A percentile compares a stretch with the other conserved stretches of the same genome.
These are phyloP conservation scores for Solanum tarapatanum DNA, from an alignment of 257 asterid species.

Conservation along the genomic window DNA sequence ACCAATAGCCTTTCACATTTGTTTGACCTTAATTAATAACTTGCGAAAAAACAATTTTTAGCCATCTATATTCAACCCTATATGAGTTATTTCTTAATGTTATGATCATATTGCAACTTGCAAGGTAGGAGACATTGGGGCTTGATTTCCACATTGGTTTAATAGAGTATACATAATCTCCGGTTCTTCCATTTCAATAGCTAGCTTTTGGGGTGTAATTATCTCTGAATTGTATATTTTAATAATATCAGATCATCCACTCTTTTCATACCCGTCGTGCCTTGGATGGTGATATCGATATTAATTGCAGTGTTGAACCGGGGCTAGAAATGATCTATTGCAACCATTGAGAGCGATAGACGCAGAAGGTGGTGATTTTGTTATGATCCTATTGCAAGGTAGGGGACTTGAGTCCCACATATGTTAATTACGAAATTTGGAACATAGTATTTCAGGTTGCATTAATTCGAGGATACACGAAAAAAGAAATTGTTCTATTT, in stretches of 20 bases:
- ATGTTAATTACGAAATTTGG: not conserved
- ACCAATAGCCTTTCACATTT: not conserved
- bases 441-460: not conserved
- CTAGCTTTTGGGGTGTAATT: not conserved
- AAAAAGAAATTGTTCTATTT: not conserved
- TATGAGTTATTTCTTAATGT: not conserved
- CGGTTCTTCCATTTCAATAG: not conserved
- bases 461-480: too few species aligned
- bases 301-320: not conserved
- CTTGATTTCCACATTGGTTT: not conserved
- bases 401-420: not conserved
- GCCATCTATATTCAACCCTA: not conserved
- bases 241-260: not conserved
- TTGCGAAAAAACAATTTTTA: not conserved
- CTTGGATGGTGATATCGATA: not conserved
- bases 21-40: not conserved
- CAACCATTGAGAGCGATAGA: not conserved
- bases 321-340: not conserved
- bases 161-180: not conserved
- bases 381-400: not conserved
- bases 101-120: not conserved
- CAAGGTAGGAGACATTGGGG: not conserved
- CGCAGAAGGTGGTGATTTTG: not conserved
- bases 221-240: not conserved
- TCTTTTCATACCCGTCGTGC: fast-evolving